Conservation (phyloP, 495 filamentous ascomycete genomes). For the Lepraria neglecta region DNA sequence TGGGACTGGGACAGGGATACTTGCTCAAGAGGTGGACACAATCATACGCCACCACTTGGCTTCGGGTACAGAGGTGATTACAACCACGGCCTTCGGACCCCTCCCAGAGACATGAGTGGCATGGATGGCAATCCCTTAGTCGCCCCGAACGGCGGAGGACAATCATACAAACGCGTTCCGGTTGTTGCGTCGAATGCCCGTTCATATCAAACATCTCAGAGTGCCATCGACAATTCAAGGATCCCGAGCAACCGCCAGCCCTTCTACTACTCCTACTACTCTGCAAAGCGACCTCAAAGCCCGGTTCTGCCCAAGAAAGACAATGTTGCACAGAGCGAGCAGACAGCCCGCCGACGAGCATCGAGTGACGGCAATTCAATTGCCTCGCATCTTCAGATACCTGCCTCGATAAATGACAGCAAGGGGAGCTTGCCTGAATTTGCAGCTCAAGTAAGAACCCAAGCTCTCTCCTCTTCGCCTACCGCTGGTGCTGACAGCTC, state of each 20-base stretch:
- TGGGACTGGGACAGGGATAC: slow-evolving; percentile 11
- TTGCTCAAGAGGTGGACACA: slow-evolving; percentile 16
- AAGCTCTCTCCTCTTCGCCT: neutral
- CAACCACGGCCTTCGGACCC: slow-evolving; percentile 46
- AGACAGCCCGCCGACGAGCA: slow-evolving; percentile 32
- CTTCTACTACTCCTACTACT: slow-evolving; percentile 28
- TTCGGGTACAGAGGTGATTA: slow-evolving; percentile 36
- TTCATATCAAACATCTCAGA: slow-evolving; percentile 30
- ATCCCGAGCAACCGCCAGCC: slow-evolving; percentile 28
- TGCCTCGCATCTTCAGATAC: slow-evolving; percentile 61
- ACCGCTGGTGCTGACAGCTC: slow-evolving; percentile 12
- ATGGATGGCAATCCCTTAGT: slow-evolving; percentile 40
- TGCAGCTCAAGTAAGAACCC: slow-evolving; percentile 63
- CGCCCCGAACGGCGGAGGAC: slow-evolving; percentile 34
- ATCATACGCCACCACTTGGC: slow-evolving; percentile 12
- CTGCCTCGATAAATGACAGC: slow-evolving; percentile 63
- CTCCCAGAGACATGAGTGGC: slow-evolving; percentile 47
- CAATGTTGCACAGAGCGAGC: slow-evolving; percentile 28
- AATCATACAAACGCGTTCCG: slow-evolving; percentile 19
- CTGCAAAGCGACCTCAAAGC: slow-evolving; percentile 34
- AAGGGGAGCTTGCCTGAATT: slow-evolving; percentile 74
- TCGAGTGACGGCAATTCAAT: slow-evolving; percentile 41
- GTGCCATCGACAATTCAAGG: slow-evolving; percentile 29
- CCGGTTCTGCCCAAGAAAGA: slow-evolving; percentile 29
- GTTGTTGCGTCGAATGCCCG: slow-evolving; percentile 21